Base-by-base conservation (phyloP, 306 rosid species). In the Oxytropis ochrocephala region DNA sequence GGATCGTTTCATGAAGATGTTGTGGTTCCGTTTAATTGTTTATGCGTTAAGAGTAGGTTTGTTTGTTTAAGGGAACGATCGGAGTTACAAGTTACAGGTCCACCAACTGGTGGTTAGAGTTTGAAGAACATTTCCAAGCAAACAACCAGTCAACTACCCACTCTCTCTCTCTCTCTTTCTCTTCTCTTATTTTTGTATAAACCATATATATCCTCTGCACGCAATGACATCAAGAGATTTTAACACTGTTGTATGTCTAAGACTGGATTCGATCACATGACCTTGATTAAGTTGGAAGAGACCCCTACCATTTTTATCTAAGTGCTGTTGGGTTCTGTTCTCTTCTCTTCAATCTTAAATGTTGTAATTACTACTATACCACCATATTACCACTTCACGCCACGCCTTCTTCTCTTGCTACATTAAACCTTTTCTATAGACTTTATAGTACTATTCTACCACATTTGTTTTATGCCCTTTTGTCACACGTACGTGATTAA, bases 91-190 rank as follows among this genome's bases (percentile, higher is more conserved):
- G 30, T 81, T 90, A 76, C 76, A 80, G 91, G 85, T 90, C 83
- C 70, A 93, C 95, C 98, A 77, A 90, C 93, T 88, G 93, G 98
- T 90, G 42, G 98, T 88, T 88, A 80, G 79, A 82, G 70, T 82
- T 82, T 75, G 82, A 88, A 79, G 82, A 88, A 79, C 85, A 79
- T 70, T 82, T 79, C 84, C 65, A 88, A 88, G 91, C 95, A 92
- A 92, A 83, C 76, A 72, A 59, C 58, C 46, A 59, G 61, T 72
- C 96, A 77, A 84, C 88, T 30, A 82, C 79, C 79, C 48, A 14
- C 43, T 60, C 44, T 27, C 78, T 49, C 64, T 67, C 59, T 51
- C 11, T 16, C 5, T 19, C 32, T 21, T 56, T 6, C 5, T 29
- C 32, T 10, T 35, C 18, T 42, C 58, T 27, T 29, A 49, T 67